These are phyloP conservation scores for Diospyros kaki DNA, from an alignment of 148 eudicot species.

Conservation along the genomic window DNA sequence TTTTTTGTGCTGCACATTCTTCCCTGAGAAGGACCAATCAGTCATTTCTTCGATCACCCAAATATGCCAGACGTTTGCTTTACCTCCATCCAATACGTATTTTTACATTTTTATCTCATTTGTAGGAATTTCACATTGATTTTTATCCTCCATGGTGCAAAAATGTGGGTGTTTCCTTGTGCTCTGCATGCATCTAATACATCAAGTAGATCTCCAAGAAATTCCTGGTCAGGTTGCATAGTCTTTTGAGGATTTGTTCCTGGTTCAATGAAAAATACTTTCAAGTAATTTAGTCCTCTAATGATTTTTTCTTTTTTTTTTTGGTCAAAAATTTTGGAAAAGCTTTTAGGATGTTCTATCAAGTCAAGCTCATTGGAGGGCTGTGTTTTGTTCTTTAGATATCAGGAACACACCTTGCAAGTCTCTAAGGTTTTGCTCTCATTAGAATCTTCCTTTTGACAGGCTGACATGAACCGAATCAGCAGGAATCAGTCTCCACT, in stretches of 20 bases:
- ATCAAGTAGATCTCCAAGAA: no score
- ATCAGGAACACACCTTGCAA: not conserved
- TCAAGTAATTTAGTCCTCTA: not conserved
- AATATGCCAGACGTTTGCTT: not conserved
- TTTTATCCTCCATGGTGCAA: conserved; percentile 8
- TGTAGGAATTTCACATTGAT: not conserved
- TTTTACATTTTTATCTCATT: not conserved
- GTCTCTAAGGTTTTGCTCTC: not conserved
- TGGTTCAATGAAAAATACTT: not conserved
- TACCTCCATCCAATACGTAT: not conserved
- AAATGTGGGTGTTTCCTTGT: not conserved
- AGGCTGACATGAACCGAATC: conserved; percentile 85
- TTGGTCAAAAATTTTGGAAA: not conserved
- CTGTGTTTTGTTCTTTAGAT: conserved; percentile 4
- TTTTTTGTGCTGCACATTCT: not conserved
- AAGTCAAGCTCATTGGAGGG: not conserved
- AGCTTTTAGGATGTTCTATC: not conserved
- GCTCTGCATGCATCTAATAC: not conserved
- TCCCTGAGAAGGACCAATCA: not conserved
- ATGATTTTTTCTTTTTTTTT: not conserved
- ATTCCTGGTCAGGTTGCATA: no score
- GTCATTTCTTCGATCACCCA: not conserved
- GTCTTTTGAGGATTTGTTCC: not conserved
- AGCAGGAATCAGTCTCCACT: conserved; percentile 75
- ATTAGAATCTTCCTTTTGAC: conserved; percentile 8